phyloP scores from a whole-genome alignment of 768 basidiomycete genomes.

The Hygrophorus russula region DNA sequence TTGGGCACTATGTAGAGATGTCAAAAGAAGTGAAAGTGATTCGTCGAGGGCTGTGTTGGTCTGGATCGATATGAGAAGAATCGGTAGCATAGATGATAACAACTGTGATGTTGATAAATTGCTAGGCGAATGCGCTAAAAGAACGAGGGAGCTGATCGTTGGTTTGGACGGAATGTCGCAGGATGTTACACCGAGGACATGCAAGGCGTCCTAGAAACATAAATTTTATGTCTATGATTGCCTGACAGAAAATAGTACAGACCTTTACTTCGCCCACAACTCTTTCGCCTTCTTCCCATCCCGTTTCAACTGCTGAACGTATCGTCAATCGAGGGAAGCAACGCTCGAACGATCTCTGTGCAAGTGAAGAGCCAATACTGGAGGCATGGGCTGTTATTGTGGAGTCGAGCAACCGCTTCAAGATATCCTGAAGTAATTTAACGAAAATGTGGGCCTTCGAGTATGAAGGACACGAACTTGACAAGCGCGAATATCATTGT shows the following conservation, averaged over 20 bases:
- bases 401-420: conserved; percentile 22
- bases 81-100: conserved; percentile 24
- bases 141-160: conserved; percentile 23
- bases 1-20: conserved; percentile 17
- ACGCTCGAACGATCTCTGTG: conserved; percentile 33
- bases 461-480: conserved; percentile 15
- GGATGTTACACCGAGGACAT: conserved; percentile 17
- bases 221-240: conserved; percentile 1
- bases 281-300: conserved; percentile 30
- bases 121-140: conserved; percentile 23
- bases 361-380: conserved; percentile 31
- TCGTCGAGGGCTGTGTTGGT: conserved; percentile 46
- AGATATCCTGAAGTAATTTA: conserved; percentile 13
- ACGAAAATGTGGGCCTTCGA: background rate
- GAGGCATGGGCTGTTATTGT: conserved; percentile 22
- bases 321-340: conserved; percentile 34
- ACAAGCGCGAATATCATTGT: conserved; percentile 16
- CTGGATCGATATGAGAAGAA: conserved; percentile 41
- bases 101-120: conserved; percentile 8
- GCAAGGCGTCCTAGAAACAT: conserved; percentile 22
- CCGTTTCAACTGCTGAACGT: conserved; percentile 17
- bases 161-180: conserved; percentile 10
- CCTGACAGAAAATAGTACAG: conserved; percentile 11
- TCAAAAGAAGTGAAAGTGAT: conserved; percentile 44
- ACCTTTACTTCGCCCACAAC: conserved; percentile 29